Evolutionary conservation across 2,329 filamentous ascomycete genomes (phyloP).

Genomic region (Rhexocercosporidium sp.): DNA sequence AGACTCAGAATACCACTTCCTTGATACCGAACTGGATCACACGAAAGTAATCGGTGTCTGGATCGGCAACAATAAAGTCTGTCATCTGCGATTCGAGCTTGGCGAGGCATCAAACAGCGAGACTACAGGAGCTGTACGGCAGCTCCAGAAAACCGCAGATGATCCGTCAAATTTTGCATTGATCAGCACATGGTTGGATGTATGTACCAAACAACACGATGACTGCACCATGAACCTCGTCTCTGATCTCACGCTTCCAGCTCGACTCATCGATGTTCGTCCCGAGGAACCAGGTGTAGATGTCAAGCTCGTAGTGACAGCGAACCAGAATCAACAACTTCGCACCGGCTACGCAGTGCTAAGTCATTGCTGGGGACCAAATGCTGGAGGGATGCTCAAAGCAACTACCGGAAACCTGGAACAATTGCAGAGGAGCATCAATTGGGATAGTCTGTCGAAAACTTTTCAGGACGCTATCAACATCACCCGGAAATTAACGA

Average conservation of each 20-base stretch:
- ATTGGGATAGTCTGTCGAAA: neutral
- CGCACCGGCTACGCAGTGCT: neutral
- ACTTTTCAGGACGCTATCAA: constrained; percentile 2
- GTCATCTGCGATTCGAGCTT: neutral
- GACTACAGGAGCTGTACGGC: neutral
- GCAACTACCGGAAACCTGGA: neutral
- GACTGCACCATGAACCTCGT: neutral
- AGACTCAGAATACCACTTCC: neutral
- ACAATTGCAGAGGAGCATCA: neutral
- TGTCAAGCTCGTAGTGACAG: neutral
- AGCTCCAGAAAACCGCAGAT: neutral
- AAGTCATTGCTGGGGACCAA: neutral
- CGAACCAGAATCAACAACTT: neutral
- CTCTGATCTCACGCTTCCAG: neutral
- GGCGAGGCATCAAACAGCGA: neutral
- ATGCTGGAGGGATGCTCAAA: neutral
- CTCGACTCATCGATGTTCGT: neutral
- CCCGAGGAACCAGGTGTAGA: neutral
- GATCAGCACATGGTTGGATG: neutral
- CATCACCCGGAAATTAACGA: neutral
- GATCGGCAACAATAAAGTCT: neutral
- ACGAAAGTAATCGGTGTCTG: neutral
- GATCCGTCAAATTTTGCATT: neutral
- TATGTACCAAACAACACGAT: neutral
- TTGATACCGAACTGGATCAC: neutral